These are phyloP conservation scores for Hypholoma sublateritium DNA, from an alignment of 768 basidiomycete genomes.

Conservation along the genomic window DNA sequence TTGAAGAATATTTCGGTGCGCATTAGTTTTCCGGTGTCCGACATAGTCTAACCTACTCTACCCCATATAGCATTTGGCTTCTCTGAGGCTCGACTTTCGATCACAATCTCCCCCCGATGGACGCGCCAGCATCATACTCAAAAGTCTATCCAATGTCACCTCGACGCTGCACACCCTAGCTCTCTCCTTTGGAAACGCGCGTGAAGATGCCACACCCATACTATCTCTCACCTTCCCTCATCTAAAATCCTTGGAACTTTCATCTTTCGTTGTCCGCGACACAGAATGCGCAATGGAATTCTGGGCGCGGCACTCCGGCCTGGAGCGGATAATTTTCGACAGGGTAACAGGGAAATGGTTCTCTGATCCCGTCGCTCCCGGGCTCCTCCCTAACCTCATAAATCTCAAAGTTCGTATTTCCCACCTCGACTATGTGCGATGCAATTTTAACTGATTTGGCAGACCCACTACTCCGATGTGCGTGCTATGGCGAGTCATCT, in stretches of 20 bases:
- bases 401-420: background rate
- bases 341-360: background rate
- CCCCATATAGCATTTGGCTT: background rate
- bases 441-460: background rate
- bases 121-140: background rate
- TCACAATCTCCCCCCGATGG: background rate
- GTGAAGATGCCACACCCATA: background rate
- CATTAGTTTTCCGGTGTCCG: too few relatives aligned
- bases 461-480: constrained; percentile 13
- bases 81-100: background rate
- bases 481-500: constrained; percentile 4
- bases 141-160: background rate
- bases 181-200: background rate
- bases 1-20: background rate
- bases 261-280: background rate
- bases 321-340: background rate
- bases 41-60: background rate
- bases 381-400: background rate
- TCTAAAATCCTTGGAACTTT: background rate
- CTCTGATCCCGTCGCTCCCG: background rate
- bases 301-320: background rate
- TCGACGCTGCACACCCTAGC: background rate
- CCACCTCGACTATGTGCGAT: background rate
- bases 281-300: background rate
- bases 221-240: background rate